Evolutionary conservation across 257 asterid species (phyloP).

Genomic region (Nicotiana benthamiana): DNA sequence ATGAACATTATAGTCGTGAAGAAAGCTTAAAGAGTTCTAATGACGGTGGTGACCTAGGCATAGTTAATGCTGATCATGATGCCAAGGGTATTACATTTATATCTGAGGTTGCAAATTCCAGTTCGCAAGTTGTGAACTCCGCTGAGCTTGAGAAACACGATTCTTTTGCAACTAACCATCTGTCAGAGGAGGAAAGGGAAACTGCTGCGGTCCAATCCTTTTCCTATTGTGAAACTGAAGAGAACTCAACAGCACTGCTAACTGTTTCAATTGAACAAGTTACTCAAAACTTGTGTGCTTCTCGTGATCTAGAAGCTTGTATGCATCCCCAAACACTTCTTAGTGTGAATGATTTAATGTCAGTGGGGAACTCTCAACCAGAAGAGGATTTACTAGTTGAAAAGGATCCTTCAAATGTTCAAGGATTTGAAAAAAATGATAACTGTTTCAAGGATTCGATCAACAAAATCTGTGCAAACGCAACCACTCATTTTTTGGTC

Average conservation of each 20-base stretch:
- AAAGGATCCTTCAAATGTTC: constrained; percentile 15
- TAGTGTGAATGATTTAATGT: constrained; percentile 10
- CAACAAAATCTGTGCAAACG: constrained; percentile 12
- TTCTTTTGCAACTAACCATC: constrained; percentile 9
- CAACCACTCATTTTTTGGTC: constrained; percentile 21
- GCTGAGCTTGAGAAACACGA: constrained; percentile 14
- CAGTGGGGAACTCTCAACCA: constrained; percentile 20
- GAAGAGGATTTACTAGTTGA: constrained; percentile 8
- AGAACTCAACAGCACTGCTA: constrained; percentile 17
- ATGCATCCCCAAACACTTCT: constrained; percentile 7
- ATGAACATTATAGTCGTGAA: constrained; percentile 13
- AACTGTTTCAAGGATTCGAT: constrained; percentile 18
- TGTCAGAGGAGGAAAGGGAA: constrained; percentile 7
- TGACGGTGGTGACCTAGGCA: constrained; percentile 10
- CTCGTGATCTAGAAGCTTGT: constrained; percentile 12
- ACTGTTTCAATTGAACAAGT: constrained; percentile 10
- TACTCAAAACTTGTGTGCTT: constrained; percentile 3
- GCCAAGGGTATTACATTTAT: constrained; percentile 11
- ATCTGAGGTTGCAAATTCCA: constrained; percentile 22
- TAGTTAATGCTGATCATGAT: constrained; percentile 14
- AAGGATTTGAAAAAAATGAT: constrained; percentile 18
- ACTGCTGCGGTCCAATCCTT: constrained; percentile 9
- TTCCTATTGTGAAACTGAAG: constrained; percentile 16
- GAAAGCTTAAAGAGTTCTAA: constrained; percentile 15
- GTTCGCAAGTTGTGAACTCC: constrained; percentile 15